These are phyloP conservation scores for Coniochaeta prunicola DNA, from an alignment of 2,329 filamentous ascomycete genomes.

Conservation along the genomic window DNA sequence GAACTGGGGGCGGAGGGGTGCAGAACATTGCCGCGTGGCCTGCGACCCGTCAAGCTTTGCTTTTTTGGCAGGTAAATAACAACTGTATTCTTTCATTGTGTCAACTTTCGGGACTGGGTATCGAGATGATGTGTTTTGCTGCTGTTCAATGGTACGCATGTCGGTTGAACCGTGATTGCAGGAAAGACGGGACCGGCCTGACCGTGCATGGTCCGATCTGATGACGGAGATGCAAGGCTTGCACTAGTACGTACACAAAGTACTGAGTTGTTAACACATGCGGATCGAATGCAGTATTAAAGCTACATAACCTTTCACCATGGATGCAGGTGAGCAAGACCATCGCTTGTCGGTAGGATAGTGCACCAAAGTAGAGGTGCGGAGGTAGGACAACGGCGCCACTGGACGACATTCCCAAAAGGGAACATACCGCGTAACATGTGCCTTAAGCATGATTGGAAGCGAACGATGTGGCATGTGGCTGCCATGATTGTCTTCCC, in stretches of 20 bases:
- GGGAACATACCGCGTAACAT: slow-evolving; percentile 16
- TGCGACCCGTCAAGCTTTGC: too few relatives aligned
- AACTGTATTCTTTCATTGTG: neutral
- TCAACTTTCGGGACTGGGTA: neutral
- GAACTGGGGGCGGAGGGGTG: neutral
- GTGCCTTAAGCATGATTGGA: slow-evolving; percentile 6
- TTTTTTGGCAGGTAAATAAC: too few relatives aligned
- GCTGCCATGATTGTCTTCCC: neutral
- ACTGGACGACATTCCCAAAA: slow-evolving; percentile 19
- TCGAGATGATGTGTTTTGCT: neutral
- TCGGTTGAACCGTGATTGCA: neutral
- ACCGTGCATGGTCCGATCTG: slow-evolving; percentile 1
- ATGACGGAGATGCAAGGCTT: neutral
- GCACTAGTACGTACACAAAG: neutral
- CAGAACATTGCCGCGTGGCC: too few relatives aligned
- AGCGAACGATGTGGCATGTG: neutral
- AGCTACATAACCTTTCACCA: neutral
- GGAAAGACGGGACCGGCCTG: neutral
- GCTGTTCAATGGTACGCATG: neutral
- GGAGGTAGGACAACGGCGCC: slow-evolving; percentile 17
- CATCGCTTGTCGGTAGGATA: slow-evolving; percentile 1
- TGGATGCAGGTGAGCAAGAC: neutral
- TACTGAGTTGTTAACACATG: neutral
- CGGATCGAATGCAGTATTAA: neutral
- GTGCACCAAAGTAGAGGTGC: slow-evolving; percentile 9